Evolutionary conservation across 495 filamentous ascomycete species (phyloP), one percentile per base, ranked within the genome.

Genomic region (Aspergillus indologenus): DNA sequence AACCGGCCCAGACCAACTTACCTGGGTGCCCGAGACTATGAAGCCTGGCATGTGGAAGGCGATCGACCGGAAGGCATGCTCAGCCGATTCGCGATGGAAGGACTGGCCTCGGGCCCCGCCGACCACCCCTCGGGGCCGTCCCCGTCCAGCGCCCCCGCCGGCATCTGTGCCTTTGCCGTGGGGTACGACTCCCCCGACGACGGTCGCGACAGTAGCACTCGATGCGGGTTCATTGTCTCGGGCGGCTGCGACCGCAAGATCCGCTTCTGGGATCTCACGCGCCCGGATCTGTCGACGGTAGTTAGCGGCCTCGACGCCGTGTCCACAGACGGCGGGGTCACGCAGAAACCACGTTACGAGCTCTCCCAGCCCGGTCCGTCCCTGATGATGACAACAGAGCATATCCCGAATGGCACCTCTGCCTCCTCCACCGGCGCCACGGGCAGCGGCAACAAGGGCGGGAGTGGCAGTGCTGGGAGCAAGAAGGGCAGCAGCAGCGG

Each of bases 191-290:
- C 65, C 5, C 72, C 73, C 7, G 76, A 79, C 11, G 74, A 79
- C 53, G 73, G 71, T 18, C 72, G 70, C 47, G 68, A 74, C 34
- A 75, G 70, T 50, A 76, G 69, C 56, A 73, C 68, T 18, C 75
- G 69, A 54, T 75, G 68, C 63, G 80, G 81, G 0, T 98, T 91
- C 71, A 85, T 96, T 22, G 73, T 99, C 19, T 92, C 91, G 0
- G 93, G 85, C 2, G 93, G 95, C 5, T 87, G 87, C 26, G 94
- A 98, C 68, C 90, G 87, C 69, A 95, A 92, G 68, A 83, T 98
- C 20, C 84, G 94, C 7, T 96, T 92, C 72, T 98, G 94, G 94
- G 94, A 98, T 67, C 75, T 91, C 11, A 75, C 81, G 7, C 84
- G 83, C 12, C 77, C 90, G 5, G 90, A 95, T 63, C 76, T 83